A percentile compares a stretch with the other conserved stretches of the same genome.
phyloP scores from a whole-genome alignment of 345 rosid species.

The Ricinus communis region DNA sequence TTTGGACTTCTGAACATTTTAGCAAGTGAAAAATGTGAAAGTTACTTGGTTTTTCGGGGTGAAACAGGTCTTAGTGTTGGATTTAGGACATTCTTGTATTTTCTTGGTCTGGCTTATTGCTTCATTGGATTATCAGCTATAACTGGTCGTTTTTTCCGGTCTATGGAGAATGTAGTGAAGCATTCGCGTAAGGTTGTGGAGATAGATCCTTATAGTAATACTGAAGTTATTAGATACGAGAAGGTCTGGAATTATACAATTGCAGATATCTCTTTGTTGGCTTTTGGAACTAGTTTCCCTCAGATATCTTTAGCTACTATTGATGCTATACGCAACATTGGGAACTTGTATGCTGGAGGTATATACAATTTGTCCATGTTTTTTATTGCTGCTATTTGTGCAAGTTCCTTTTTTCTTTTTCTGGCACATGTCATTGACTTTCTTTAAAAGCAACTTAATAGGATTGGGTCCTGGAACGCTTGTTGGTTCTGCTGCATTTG shows the following conservation, averaged over 20 bases:
- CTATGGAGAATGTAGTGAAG: slow-evolving; percentile 92
- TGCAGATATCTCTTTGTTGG: slow-evolving; percentile 82
- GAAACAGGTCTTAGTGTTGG: slow-evolving; percentile 56
- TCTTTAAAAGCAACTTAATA: slow-evolving; percentile 19
- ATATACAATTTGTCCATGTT: slow-evolving; percentile 15
- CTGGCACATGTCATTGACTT: slow-evolving; percentile 8
- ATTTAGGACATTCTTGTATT: slow-evolving; percentile 51
- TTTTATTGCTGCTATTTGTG: slow-evolving; percentile 9
- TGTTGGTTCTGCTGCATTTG: slow-evolving; percentile 98
- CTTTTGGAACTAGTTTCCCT: slow-evolving; percentile 96
- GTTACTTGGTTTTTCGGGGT: slow-evolving; percentile 52
- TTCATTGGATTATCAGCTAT: slow-evolving; percentile 85
- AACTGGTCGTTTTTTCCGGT: slow-evolving; percentile 71
- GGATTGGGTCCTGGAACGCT: slow-evolving; percentile 99
- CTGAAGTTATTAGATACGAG: slow-evolving; percentile 48
- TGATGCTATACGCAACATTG: slow-evolving; percentile 75
- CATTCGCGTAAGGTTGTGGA: slow-evolving; percentile 73
- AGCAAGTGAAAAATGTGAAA: slow-evolving; percentile 46
- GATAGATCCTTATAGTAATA: slow-evolving; percentile 58
- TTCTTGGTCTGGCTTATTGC: slow-evolving; percentile 79
- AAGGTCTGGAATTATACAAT: slow-evolving; percentile 91
- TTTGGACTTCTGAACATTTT: slow-evolving; percentile 25
- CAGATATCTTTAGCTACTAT: slow-evolving; percentile 92
- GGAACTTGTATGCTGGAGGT: slow-evolving; percentile 84
- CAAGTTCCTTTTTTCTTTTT: neutral